A percentile compares a stretch with the other conserved stretches of the same genome.
phyloP scores from a whole-genome alignment of 495 filamentous ascomycete species.

The Geopyxis carbonaria region DNA sequence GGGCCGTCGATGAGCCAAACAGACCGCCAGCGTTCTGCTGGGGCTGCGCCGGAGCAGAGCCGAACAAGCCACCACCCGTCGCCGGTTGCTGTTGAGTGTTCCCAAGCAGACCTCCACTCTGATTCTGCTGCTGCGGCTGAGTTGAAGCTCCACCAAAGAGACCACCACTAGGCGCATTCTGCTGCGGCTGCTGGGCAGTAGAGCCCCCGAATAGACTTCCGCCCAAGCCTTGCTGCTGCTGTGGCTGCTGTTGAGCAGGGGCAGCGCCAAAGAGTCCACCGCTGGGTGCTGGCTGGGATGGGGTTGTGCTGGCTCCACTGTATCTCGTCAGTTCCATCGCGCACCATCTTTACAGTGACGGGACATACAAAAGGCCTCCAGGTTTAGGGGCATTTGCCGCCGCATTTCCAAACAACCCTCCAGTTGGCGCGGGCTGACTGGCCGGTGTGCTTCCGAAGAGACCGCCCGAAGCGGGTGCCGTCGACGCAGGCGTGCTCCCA shows the following conservation, averaged over 20 bases:
- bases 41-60: too few species aligned
- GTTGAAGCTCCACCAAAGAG: constrained; percentile 17
- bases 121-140: background rate
- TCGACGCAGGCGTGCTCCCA: constrained; percentile 3
- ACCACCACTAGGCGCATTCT: constrained; percentile 18
- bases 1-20: constrained; percentile 7
- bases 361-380: constrained; percentile 6
- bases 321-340: background rate
- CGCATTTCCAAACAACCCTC: constrained; percentile 6
- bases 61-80: too few species aligned
- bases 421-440: constrained; percentile 1
- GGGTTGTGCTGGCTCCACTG: background rate
- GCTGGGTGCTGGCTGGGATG: constrained; percentile 4
- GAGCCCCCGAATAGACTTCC: constrained; percentile 24
- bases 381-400: constrained; percentile 4
- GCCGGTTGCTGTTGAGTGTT: constrained; percentile 1
- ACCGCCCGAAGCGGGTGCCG: constrained; percentile 10
- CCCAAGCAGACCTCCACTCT: too few species aligned
- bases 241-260: constrained; percentile 9
- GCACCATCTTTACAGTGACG: background rate
- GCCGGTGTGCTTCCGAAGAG: constrained; percentile 12
- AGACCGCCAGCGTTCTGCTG: constrained; percentile 4
- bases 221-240: constrained; percentile 11
- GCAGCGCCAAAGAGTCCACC: constrained; percentile 25
- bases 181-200: constrained; percentile 9